A percentile compares a stretch with the other conserved stretches of the same genome.
Evolutionary conservation across 1,284 basidiomycete genomes (phyloP).

Genomic region (Trametes hirsuta): DNA sequence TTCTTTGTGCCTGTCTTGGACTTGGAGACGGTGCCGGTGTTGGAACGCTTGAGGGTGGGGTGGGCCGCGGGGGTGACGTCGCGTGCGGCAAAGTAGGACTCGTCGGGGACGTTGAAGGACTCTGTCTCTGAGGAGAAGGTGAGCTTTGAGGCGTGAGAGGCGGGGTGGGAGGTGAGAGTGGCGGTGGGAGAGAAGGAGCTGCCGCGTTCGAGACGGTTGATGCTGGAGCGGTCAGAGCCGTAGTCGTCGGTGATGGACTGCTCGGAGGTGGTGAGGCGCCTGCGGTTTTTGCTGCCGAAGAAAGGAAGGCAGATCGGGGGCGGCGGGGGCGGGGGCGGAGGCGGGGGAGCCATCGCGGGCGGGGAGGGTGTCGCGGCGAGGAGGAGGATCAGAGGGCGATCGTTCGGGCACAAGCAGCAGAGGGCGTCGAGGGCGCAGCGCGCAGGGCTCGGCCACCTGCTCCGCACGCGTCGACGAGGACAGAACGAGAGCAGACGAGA

Average conservation of each 20-base stretch:
- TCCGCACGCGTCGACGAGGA: background rate
- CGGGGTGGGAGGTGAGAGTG: constrained; percentile 38
- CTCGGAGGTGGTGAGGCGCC: constrained; percentile 34
- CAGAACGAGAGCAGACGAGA: no score
- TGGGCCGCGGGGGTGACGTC: constrained; percentile 27
- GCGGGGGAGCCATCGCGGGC: constrained; percentile 34
- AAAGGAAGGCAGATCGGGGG: constrained; percentile 35
- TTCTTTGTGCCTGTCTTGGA: constrained; percentile 38
- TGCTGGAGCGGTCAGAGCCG: constrained; percentile 34
- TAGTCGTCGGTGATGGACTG: constrained; percentile 29
- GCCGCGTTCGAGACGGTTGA: constrained; percentile 31
- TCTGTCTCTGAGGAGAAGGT: constrained; percentile 42
- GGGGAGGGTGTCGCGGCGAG: constrained; percentile 33
- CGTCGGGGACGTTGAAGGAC: constrained; percentile 33
- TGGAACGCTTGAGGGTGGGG: constrained; percentile 27
- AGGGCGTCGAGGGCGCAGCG: background rate
- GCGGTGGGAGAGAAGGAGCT: constrained; percentile 42
- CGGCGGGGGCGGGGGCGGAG: constrained; percentile 32
- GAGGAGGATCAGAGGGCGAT: constrained; percentile 18
- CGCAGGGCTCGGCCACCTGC: background rate
- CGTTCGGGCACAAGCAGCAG: background rate
- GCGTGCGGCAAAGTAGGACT: constrained; percentile 31
- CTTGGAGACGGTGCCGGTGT: constrained; percentile 29
- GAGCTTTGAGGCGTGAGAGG: constrained; percentile 40
- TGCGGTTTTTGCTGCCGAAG: constrained; percentile 31